Evolutionary conservation across 129 eudicot genomes (phyloP).

Genomic region (Tagetes erecta): DNA sequence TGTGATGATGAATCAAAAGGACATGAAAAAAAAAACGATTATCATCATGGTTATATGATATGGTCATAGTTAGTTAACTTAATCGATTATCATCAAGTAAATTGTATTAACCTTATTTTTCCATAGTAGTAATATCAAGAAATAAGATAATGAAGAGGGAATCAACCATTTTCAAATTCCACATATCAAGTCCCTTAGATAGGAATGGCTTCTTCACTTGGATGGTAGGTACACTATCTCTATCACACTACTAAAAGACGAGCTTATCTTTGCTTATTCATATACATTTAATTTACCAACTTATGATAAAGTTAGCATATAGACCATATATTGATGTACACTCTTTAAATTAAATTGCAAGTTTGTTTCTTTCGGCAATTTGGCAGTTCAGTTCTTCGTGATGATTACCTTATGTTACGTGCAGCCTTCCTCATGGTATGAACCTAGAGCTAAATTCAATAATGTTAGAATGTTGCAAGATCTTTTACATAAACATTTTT

Average conservation of each 20-base stretch:
- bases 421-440: slow-evolving; percentile 74
- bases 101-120: not conserved
- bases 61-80: not conserved
- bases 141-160: slow-evolving; percentile 69
- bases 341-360: slow-evolving; percentile 31
- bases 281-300: not conserved
- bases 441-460: not conserved
- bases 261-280: not conserved
- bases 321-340: not conserved
- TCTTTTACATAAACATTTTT: not conserved
- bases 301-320: not conserved
- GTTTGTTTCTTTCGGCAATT: slow-evolving; percentile 89
- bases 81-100: not conserved
- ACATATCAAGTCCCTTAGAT: slow-evolving; percentile 59
- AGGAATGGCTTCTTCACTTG: slow-evolving; percentile 59
- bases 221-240: slow-evolving; percentile 57
- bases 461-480: not conserved
- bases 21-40: too few relatives aligned
- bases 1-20: too few relatives aligned
- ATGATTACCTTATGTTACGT: slow-evolving; percentile 81
- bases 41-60: slow-evolving; percentile 56
- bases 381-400: slow-evolving; percentile 77
- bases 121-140: slow-evolving; percentile 60
- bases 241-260: not conserved
- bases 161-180: slow-evolving; percentile 58